A percentile compares a stretch with the other conserved stretches of the same genome.
Evolutionary conservation across 1,139 yeast species (phyloP).

Genomic region (Lodderomyces metapsilosis): DNA sequence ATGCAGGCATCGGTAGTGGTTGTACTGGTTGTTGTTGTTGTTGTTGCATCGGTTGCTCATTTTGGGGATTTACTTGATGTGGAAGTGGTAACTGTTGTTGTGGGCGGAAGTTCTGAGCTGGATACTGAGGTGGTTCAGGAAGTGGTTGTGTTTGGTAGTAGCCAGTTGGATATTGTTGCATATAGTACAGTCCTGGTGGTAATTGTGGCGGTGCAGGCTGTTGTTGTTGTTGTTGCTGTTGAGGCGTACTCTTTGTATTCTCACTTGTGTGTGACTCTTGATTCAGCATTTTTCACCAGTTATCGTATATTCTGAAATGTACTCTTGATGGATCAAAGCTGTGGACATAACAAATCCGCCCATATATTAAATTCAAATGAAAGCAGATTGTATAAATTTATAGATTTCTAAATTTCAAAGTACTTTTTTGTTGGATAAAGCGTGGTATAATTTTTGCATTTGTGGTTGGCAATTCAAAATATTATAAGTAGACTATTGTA

Average conservation of each 20-base stretch:
- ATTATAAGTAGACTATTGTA: not conserved
- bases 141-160: not conserved
- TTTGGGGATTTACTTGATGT: slow-evolving; percentile 4
- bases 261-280: slow-evolving; percentile 2
- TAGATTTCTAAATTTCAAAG: not conserved
- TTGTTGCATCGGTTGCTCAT: slow-evolving; percentile 8
- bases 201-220: slow-evolving; percentile 8
- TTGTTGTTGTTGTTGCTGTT: slow-evolving; percentile 11
- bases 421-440: no score
- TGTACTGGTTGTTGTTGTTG: not conserved
- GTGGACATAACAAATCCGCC: no score
- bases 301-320: no score
- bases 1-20: not conserved
- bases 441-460: not conserved
- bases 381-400: no score
- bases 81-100: slow-evolving; percentile 7
- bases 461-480: not conserved
- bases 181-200: slow-evolving; percentile 6
- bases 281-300: slow-evolving; percentile 2
- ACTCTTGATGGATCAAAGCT: no score
- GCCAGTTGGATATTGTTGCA: slow-evolving; percentile 8
- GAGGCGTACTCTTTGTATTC: not conserved
- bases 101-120: slow-evolving; percentile 5
- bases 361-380: no score
- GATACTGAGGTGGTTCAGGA: slow-evolving; percentile 4